Percentiles rank a stretch among this genome's conserved stretches.
Evolutionary conservation across 139 green algal genomes (phyloP).

Genomic region (Chloropicon primus): DNA sequence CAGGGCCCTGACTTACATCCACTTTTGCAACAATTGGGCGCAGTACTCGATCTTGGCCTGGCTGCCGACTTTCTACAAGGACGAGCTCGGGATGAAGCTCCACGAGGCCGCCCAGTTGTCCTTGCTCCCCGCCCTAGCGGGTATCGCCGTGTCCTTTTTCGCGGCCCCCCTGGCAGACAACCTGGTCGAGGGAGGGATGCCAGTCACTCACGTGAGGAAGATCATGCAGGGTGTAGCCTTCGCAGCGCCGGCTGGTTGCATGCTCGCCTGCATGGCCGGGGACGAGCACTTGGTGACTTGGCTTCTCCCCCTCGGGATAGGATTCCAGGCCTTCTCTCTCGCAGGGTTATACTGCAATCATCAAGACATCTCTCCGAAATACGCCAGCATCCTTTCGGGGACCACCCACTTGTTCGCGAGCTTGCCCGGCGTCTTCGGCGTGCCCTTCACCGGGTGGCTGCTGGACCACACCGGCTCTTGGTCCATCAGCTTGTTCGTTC

Average conservation of each 20-base stretch:
- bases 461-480: slow-evolving; percentile 55
- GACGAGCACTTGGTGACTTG: not conserved
- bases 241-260: not conserved
- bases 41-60: slow-evolving; percentile 7
- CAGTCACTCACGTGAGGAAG: slow-evolving; percentile 5
- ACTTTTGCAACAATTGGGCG: not conserved
- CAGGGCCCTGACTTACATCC: not conserved
- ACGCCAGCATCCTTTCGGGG: slow-evolving; percentile 67
- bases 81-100: not conserved
- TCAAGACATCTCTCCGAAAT: slow-evolving; percentile 8
- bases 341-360: not conserved
- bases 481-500: slow-evolving; percentile 68
- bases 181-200: not conserved
- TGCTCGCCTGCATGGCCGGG: not conserved
- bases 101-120: not conserved
- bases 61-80: slow-evolving; percentile 7
- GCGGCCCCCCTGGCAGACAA: slow-evolving; percentile 1
- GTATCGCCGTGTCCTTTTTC: not conserved
- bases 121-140: not conserved
- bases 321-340: not conserved
- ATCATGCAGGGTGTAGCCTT: slow-evolving; percentile 4
- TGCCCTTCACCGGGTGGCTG: slow-evolving; percentile 51
- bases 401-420: slow-evolving; percentile 85
- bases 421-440: slow-evolving; percentile 83
- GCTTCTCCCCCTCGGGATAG: not conserved